Percentiles rank a stretch among this genome's conserved stretches.
These are phyloP conservation scores for Thraustochytrium sp. DNA, from an alignment of 352 stramenopile species.

Conservation along the genomic window DNA sequence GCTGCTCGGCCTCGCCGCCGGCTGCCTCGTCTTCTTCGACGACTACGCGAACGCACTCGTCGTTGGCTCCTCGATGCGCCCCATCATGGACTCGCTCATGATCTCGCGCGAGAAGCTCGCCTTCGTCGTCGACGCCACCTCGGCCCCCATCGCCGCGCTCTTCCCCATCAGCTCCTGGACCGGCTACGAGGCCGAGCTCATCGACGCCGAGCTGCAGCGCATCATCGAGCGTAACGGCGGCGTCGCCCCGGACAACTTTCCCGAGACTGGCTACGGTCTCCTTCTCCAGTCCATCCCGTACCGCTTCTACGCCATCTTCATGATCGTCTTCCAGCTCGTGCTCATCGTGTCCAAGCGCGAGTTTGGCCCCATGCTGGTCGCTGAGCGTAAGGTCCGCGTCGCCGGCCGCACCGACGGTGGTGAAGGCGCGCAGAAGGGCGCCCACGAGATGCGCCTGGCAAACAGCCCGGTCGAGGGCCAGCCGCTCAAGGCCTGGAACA, in stretches of 20 bases:
- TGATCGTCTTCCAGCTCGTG: constrained; percentile 37
- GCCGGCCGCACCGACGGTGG: constrained; percentile 58
- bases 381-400: constrained; percentile 54
- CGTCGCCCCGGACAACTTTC: constrained; percentile 41
- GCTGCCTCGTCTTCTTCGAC: constrained; percentile 47
- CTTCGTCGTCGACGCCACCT: constrained; percentile 57
- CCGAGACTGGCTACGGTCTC: constrained; percentile 56
- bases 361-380: constrained; percentile 58
- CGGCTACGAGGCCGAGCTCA: constrained; percentile 58
- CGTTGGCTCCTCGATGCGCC: constrained; percentile 54
- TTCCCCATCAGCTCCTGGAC: constrained; percentile 59
- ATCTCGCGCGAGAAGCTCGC: constrained; percentile 59
- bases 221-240: constrained; percentile 46
- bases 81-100: constrained; percentile 53
- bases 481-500: constrained; percentile 55
- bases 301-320: constrained; percentile 48
- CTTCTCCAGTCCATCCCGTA: constrained; percentile 51
- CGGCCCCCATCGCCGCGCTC: constrained; percentile 55
- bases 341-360: constrained; percentile 49
- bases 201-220: constrained; percentile 55
- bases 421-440: constrained; percentile 18
- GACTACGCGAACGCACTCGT: constrained; percentile 60
- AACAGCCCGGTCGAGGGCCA: constrained; percentile 53
- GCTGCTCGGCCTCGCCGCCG: constrained; percentile 47
- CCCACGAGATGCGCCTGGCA: constrained; percentile 18